Percentiles rank a stretch among this genome's conserved stretches.
phyloP scores from a whole-genome alignment of 2,329 filamentous ascomycete genomes.

The Beauveria pseudobassiana region DNA sequence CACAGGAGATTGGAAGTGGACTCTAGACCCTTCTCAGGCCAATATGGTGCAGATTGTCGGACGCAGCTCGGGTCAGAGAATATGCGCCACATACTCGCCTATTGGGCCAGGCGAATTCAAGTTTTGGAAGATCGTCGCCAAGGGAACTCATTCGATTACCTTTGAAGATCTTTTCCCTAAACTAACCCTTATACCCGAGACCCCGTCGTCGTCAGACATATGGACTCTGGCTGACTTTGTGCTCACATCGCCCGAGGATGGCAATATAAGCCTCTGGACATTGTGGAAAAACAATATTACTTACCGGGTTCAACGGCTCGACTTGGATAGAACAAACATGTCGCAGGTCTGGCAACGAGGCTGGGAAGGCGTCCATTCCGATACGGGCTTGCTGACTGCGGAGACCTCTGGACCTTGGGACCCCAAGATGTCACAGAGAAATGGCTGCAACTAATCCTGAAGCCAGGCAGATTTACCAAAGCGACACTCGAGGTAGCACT shows the following conservation, averaged over 20 bases:
- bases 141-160: conserved; percentile 54
- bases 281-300: conserved; percentile 80
- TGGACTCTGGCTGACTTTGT: conserved; percentile 77
- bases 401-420: conserved; percentile 56
- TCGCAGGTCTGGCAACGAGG: conserved; percentile 53
- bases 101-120: conserved; percentile 87
- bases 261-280: conserved; percentile 59
- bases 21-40: conserved; percentile 70
- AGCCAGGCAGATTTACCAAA: conserved; percentile 72
- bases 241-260: conserved; percentile 48
- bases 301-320: conserved; percentile 66
- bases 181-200: conserved; percentile 54
- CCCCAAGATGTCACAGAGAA: conserved; percentile 65
- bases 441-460: conserved; percentile 79
- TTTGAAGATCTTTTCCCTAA: conserved; percentile 66
- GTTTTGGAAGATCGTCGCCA: conserved; percentile 71
- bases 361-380: conserved; percentile 64
- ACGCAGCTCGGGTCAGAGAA: conserved; percentile 40
- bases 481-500: conserved; percentile 79
- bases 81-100: conserved; percentile 79
- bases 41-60: conserved; percentile 70
- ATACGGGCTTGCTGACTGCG: conserved; percentile 45
- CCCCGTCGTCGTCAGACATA: conserved; percentile 62
- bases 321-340: conserved; percentile 61
- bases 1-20: conserved; percentile 65